Base-by-base conservation (phyloP, 768 basidiomycete species). In the Trametes cingulata region DNA sequence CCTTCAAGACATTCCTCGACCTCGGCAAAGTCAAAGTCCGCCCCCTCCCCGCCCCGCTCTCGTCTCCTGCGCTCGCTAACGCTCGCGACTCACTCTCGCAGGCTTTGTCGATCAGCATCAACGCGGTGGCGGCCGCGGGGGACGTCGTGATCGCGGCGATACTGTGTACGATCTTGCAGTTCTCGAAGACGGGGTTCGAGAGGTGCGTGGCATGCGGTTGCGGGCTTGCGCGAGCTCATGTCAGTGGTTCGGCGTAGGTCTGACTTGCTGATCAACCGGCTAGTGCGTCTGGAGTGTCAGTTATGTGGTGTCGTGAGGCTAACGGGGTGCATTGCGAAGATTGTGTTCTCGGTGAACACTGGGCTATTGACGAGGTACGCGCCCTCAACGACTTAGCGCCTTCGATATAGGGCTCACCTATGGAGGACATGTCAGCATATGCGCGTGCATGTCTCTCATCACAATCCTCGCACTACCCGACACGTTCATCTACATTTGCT, bases 51-150 rank as follows among this genome's bases (percentile, higher is more conserved):
- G n/a, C n/a, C n/a, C n/a, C n/a, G n/a, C n/a, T n/a, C n/a, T n/a
- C n/a, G n/a, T n/a, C n/a, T n/a, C n/a, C n/a, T n/a, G n/a, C n/a
- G n/a, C n/a, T n/a, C n/a, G n/a, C n/a, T n/a, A n/a, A n/a, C n/a
- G n/a, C n/a, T n/a, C n/a, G n/a, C n/a, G n/a, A n/a, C n/a, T n/a
- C n/a, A n/a, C n/a, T n/a, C n/a, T n/a, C n/a, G 20, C 57, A 82
- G 82, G 77, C 78, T 22, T 71, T 83, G 40, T 83, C 83, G 4
- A 81, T 83, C 77, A 74, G 81, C 41, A 81, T 84, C 35, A 83
- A 84, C 62, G 73, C 81, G 7, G 63, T 83, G 22, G 81, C 78
- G 13, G 82, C 80, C 14, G 74, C 76, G 15, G 71, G 78, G 12
- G 83, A 84, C 64, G 73, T 80, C 29, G 62, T 79, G 51, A 84